phyloP scores from a whole-genome alignment of 495 filamentous ascomycete genomes.

The Halenospora varia region DNA sequence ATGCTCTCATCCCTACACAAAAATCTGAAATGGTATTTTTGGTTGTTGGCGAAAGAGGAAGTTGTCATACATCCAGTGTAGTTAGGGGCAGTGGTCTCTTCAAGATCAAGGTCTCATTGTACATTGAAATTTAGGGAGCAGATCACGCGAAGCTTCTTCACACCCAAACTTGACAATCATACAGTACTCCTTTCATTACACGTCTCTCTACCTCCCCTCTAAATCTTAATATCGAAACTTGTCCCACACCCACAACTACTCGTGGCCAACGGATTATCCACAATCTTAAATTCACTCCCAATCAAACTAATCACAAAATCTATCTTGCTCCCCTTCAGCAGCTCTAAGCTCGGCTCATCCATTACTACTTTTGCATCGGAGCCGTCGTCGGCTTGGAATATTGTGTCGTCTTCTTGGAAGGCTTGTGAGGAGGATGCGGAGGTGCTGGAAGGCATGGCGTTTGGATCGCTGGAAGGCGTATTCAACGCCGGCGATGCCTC shows the following conservation, averaged over 20 bases:
- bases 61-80: too few species aligned
- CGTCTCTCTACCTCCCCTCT: too few species aligned
- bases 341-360: conserved; percentile 80
- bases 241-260: conserved; percentile 98
- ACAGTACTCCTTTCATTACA: too few species aligned
- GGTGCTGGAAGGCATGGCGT: conserved; percentile 6
- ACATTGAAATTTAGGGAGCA: too few species aligned
- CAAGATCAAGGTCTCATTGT: too few species aligned
- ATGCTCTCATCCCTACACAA: too few species aligned
- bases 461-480: conserved; percentile 15
- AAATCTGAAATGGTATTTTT: too few species aligned
- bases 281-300: conserved; percentile 95
- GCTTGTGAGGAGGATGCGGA: too few species aligned
- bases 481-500: conserved; percentile 11
- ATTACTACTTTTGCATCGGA: conserved; percentile 79
- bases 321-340: conserved; percentile 87
- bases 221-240: conserved; percentile 88
- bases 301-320: conserved; percentile 97
- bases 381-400: conserved; percentile 41
- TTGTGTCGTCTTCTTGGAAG: conserved; percentile 66
- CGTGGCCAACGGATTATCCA: conserved; percentile 82
- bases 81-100: too few species aligned
- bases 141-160: too few species aligned
- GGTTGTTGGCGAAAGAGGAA: too few species aligned
- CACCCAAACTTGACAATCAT: too few species aligned